Evolutionary conservation across 2,329 filamentous ascomycete genomes (phyloP), one percentile per base, ranked within the genome.

Genomic region (Colletotrichum liriopes): DNA sequence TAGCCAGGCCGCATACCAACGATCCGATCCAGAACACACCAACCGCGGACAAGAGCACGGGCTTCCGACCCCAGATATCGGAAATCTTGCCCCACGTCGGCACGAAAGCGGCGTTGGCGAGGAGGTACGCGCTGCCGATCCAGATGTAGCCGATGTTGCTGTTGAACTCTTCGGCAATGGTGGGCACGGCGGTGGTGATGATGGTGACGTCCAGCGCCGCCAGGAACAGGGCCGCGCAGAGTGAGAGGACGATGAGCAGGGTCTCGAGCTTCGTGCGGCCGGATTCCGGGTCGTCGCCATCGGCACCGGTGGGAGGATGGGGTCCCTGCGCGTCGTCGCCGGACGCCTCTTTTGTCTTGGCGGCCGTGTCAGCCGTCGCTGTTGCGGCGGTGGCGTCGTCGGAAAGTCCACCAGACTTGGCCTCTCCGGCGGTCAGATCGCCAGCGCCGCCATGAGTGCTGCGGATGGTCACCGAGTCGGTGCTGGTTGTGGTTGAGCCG

Each of bases 121-220:
- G 88, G 4, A 94, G 84, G 79, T 93, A 95, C 0, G 93, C 90
- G 37, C 88, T 91, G 1, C 93, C 93, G 72, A 96, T 93, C 94
- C 93, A 95, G 18, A 91, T 90, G 81, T 94, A 95, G 8, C 92
- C 92, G 1, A 89, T 84, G 20, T 88, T 89, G 39, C 89, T 92
- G 59, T 88, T 78, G 47, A 94, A 87, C 37, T 92, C 84, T 2
- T 80, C 79, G 2, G 87, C 83, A 60, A 93, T 92, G 11, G 88
- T 88, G 0, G 91, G 91, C 8, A 92, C 84, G 0, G 90, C 88
- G 0, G 91, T 90, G 1, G 90, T 87, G 39, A 92, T 84, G 75
- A 91, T 91, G 20, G 89, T 91, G 5, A 86, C 78, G 77, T 87
- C 88, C 75, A 88, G 82, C 0, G 85, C 84, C 4, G 84, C 79